Evolutionary conservation across 2,329 filamentous ascomycete species (phyloP), one percentile per base, ranked within the genome.

Genomic region (Colletotrichum spaethianum): DNA sequence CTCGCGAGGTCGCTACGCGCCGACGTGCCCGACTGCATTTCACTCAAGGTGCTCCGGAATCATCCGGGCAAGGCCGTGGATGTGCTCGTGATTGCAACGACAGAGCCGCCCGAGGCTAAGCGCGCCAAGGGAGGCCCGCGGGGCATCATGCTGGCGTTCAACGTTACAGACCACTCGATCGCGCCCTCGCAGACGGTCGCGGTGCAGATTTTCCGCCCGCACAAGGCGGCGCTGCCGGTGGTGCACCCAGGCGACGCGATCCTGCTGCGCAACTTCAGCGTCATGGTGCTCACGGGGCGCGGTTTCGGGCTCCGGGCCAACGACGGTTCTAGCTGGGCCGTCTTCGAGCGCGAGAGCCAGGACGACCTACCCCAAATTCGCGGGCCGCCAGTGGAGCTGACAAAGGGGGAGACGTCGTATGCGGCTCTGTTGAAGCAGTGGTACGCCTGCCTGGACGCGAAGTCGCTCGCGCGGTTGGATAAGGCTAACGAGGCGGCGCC

Each of bases 271-370:
- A 83, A 85, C 59, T 89, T 92, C 74, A 83, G 84, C 36, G 87
- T 91, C 18, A 82, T 86, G 52, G 83, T 89, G 3, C 80, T 91
- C 62, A 86, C 86, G 70, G 83, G 83, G 56, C 86, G 86, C 63
- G 89, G 87, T 1, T 91, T 89, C 73, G 89, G 88, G 0, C 80
- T 92, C 61, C 82, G 85, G 59, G 85, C 85, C n/a, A 84, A 83
- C n/a, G 87, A 88, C 55, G 83, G 81, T 42, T 91, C 89, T 20
- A 87, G 88, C 65, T 92, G 91, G 88, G 90, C 88, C 2, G 88
- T 92, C 3, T 91, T 90, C 73, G 88, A 90, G 75, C 80, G 81
- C 48, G 79, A 81, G 42, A 75, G 75, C 40, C 80, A 80, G 3
- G 79, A 82, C 56, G 77, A 78, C 63, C 79, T 85, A 53, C 82